phyloP scores from a whole-genome alignment of 1,284 basidiomycete species.

The Leucoagaricus sp. region DNA sequence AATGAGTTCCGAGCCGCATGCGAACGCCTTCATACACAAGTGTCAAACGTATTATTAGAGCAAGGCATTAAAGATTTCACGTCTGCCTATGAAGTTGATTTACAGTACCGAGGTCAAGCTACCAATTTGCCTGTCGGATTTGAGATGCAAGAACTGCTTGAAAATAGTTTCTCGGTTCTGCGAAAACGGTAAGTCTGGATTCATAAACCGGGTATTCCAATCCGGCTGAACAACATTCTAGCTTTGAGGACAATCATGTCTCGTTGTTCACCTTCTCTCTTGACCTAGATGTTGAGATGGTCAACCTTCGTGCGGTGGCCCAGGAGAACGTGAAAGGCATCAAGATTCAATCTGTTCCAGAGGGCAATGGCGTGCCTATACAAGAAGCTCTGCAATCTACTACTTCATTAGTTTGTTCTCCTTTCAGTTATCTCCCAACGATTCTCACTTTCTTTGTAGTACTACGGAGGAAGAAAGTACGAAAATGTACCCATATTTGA shows the following conservation, averaged over 20 bases:
- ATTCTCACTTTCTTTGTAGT: constrained; percentile 12
- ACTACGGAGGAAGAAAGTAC: constrained; percentile 24
- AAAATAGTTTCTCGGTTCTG: constrained; percentile 17
- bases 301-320: constrained; percentile 27
- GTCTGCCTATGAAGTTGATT: constrained; percentile 26
- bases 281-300: constrained; percentile 29
- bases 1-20: constrained; percentile 21
- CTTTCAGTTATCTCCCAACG: not conserved
- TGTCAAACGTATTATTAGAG: constrained; percentile 21
- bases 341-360: not conserved
- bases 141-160: constrained; percentile 21
- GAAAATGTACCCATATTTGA: constrained; percentile 28
- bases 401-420: constrained; percentile 1
- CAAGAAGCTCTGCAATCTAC: constrained; percentile 3
- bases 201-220: not conserved
- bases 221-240: not conserved
- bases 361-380: not conserved
- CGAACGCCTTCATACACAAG: constrained; percentile 21
- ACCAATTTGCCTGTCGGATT: constrained; percentile 27
- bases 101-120: constrained; percentile 31
- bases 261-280: constrained; percentile 31
- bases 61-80: constrained; percentile 24
- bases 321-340: constrained; percentile 22
- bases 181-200: constrained; percentile 3
- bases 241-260: constrained; percentile 27